These are phyloP conservation scores for Paramecium pentaurelia DNA, from an alignment of 73 alveolate genomes.

Conservation along the genomic window DNA sequence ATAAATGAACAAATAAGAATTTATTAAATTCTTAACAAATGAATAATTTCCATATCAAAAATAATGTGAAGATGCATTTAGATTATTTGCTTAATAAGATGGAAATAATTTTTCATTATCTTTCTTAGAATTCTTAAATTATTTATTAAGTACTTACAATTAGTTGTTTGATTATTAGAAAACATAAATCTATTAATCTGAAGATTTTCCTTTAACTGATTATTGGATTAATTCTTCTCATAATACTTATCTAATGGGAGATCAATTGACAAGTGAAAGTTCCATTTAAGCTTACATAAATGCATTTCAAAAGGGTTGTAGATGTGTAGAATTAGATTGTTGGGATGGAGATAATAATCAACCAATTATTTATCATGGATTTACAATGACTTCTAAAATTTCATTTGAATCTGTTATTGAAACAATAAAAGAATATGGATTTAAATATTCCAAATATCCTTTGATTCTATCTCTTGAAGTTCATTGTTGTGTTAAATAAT, in stretches of 20 bases:
- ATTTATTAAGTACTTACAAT: conserved; percentile 61
- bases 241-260: conserved; percentile 91
- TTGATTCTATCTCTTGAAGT: conserved; percentile 89
- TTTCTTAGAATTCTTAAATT: conserved; percentile 50
- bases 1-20: conserved; percentile 71
- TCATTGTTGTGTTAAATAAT: conserved; percentile 82
- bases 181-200: conserved; percentile 71
- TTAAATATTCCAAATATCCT: conserved; percentile 77
- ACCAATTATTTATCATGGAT: conserved; percentile 93
- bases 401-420: conserved; percentile 76
- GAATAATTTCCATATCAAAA: background rate
- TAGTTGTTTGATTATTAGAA: conserved; percentile 57
- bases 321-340: conserved; percentile 95
- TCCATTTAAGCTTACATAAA: conserved; percentile 85
- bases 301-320: conserved; percentile 85
- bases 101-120: conserved; percentile 64
- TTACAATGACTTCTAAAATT: conserved; percentile 80
- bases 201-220: conserved; percentile 86
- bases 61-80: conserved; percentile 54
- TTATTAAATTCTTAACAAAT: background rate
- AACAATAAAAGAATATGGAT: conserved; percentile 80
- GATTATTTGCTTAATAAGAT: conserved; percentile 46
- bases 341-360: conserved; percentile 91
- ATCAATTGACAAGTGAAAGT: conserved; percentile 85
- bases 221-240: conserved; percentile 90